Evolutionary conservation across 140 eudicot species (phyloP).

Genomic region (Cichorium intybus): DNA sequence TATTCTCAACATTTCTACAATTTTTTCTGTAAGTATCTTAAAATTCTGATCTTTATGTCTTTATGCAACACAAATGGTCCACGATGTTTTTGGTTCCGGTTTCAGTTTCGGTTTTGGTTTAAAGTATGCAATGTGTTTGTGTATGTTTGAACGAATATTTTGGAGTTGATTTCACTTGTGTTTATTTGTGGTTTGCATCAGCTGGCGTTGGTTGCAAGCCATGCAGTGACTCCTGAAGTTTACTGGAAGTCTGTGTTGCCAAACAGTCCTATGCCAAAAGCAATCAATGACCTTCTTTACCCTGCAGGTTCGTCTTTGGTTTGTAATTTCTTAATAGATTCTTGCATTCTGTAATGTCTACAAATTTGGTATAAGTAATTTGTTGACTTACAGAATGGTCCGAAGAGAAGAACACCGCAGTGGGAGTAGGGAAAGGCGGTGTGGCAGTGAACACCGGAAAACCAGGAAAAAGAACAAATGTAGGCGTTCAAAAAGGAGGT

Average conservation of each 20-base stretch:
- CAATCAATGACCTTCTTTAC: constrained; percentile 39
- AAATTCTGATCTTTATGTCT: not conserved
- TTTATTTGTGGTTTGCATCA: constrained; percentile 12
- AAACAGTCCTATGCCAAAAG: constrained; percentile 41
- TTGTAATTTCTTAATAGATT: not conserved
- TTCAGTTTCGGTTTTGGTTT: not conserved
- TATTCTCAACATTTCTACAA: not conserved
- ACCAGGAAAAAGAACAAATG: constrained; percentile 35
- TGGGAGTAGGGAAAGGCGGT: constrained; percentile 33
- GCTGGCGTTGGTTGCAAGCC: constrained; percentile 35
- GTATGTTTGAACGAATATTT: no score
- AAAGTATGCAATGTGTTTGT: not conserved
- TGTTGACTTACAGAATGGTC: constrained; percentile 26
- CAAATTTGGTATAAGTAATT: not conserved
- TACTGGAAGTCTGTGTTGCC: constrained; percentile 55
- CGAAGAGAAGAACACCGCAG: constrained; percentile 40
- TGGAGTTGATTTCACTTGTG: not conserved
- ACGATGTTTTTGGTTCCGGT: not conserved
- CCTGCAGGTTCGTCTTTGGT: not conserved
- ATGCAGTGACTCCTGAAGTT: constrained; percentile 35
- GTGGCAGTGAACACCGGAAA: constrained; percentile 28
- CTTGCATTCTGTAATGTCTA: not conserved
- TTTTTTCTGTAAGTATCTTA: not conserved
- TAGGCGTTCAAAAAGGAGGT: constrained; percentile 55
- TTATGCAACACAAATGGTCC: not conserved